Conservation (phyloP, 1,284 basidiomycete species). For the Microstroma glucosiphilum region DNA sequence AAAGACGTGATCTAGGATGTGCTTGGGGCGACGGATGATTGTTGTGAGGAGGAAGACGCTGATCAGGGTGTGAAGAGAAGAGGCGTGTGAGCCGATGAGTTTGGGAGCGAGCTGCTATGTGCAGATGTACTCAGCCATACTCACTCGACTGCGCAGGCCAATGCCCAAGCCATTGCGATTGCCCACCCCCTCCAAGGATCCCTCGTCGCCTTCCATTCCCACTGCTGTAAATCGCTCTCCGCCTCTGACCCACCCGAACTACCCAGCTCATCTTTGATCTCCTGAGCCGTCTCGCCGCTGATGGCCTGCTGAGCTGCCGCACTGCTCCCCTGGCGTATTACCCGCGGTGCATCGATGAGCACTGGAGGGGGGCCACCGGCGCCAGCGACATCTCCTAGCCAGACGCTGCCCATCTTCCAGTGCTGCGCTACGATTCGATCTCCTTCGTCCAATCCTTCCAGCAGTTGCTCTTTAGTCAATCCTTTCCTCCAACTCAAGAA, state of each 20-base stretch:
- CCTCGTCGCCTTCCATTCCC: slow-evolving; percentile 1
- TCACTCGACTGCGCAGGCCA: slow-evolving; percentile 9
- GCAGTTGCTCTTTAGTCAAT: slow-evolving; percentile 8
- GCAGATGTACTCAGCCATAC: not conserved
- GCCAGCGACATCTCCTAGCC: not conserved
- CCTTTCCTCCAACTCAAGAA: slow-evolving; percentile 12
- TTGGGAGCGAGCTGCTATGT: not conserved
- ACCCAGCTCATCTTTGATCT: not conserved
- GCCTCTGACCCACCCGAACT: slow-evolving; percentile 10
- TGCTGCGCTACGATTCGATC: not conserved
- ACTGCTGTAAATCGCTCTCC: slow-evolving; percentile 1
- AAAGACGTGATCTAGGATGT: slow-evolving; percentile 87
- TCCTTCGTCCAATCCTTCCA: slow-evolving; percentile 7
- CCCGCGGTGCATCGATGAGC: no score
- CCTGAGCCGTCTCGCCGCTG: not conserved
- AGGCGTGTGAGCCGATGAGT: not conserved
- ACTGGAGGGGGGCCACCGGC: no score
- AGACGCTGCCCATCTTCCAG: slow-evolving; percentile 8
- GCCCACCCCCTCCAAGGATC: slow-evolving; percentile 2
- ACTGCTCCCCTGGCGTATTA: no score
- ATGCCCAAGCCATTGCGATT: not conserved
- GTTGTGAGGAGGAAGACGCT: slow-evolving; percentile 82
- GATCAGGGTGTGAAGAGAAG: slow-evolving; percentile 13
- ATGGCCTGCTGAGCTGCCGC: not conserved
- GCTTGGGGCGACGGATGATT: slow-evolving; percentile 78